Evolutionary conservation across 2,329 filamentous ascomycete genomes (phyloP), one percentile per base, ranked within the genome.

Genomic region (Alternaria arborescens): DNA sequence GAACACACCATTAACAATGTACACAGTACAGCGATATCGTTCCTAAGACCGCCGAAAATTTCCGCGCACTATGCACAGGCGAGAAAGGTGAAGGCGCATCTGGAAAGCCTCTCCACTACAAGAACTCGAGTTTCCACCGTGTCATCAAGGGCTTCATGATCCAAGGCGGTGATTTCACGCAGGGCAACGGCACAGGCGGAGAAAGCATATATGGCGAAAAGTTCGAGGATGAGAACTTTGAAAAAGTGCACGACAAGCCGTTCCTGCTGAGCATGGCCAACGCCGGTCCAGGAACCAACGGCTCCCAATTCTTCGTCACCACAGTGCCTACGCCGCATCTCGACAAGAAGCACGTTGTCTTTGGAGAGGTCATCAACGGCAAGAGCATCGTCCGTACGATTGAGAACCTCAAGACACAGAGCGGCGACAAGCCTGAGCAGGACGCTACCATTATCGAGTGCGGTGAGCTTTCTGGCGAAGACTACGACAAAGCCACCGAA

Each of bases 121-220:
- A 97, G 85, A 87, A 92, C 70, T 96, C 92, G 62, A 84, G 83
- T 71, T 98, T 99, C 85, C 94, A 99, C 84, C 91, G 94, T 52
- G 91, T 99, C 67, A 99, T 99, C 84, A 97, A 97, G 85, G 88
- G 92, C 74, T 99, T 99, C 82, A 98, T 99, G 94, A 95, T 97
- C 75, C 91, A 97, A 83, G 94, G 95, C 76, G 94, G 95, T 81
- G 95, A 98, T 80, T 99, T 99, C 80, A 99, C 94, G 50, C 89
- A 88, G 56, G 93, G 93, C 78, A 94, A 98, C 78, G 95, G 94
- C 68, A 98, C 94, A 26, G 94, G 94, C 67, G 94, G 94, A 75
- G 95, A 98, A 83, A 95, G 91, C 66, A 98, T 99, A 80, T 99
- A 98, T 77, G 94, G 94, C 75, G 91, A 91, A 79, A 98, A 97